Percentiles rank a stretch among this genome's conserved stretches.
Conservation (phyloP, 208 protist genomes). For the Acanthamoeba castellanii region DNA sequence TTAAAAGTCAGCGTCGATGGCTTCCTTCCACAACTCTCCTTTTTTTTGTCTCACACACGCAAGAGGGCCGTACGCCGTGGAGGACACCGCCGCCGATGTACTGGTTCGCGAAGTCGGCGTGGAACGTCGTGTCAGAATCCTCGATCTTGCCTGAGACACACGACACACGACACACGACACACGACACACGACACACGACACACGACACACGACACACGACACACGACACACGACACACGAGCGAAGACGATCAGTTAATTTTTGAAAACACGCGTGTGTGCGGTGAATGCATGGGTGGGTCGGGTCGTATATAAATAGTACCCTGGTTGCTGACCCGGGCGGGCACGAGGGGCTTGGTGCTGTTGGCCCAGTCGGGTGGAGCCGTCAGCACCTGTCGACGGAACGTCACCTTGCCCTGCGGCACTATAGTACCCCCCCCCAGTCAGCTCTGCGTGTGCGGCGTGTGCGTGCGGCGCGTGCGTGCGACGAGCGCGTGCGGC, state of each 20-base stretch:
- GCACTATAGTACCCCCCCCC: background rate
- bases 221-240: no score
- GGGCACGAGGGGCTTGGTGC: slow-evolving; percentile 14
- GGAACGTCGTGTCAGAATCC: slow-evolving; percentile 84
- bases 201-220: no score
- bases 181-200: background rate
- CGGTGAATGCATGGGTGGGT: background rate
- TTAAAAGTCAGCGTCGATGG: no score
- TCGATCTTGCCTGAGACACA: slow-evolving; percentile 85
- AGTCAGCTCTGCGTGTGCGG: background rate
- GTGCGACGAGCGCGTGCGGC: background rate
- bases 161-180: background rate
- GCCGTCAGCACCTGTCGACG: background rate
- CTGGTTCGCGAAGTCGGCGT: slow-evolving; percentile 94
- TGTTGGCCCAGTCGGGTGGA: slow-evolving; percentile 47
- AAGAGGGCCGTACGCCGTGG: slow-evolving; percentile 44
- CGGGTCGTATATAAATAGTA: no score
- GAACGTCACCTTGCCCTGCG: slow-evolving; percentile 37
- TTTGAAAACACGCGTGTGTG: no score
- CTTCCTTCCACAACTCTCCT: no score
- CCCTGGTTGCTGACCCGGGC: background rate
- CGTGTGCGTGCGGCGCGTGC: background rate
- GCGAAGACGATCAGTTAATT: no score
- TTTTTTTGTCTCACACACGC: no score
- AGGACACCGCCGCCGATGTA: slow-evolving; percentile 92